phyloP scores from a whole-genome alignment of 371 early-diverging fungal genomes.

The Circinella umbellata region DNA sequence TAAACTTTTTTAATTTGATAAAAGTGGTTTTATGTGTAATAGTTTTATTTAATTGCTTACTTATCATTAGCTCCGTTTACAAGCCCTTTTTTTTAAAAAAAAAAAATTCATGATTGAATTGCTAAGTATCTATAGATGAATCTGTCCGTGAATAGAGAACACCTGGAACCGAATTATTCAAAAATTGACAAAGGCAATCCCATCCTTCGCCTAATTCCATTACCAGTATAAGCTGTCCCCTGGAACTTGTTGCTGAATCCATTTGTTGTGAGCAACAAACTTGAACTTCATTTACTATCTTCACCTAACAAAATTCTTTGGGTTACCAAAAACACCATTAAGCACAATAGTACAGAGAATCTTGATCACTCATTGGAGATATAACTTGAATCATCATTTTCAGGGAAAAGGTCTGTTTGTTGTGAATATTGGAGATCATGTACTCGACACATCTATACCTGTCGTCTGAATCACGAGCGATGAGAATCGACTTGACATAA shows the following conservation, averaged over 20 bases:
- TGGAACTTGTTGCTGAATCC: conserved; percentile 35
- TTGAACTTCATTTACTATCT: conserved; percentile 17
- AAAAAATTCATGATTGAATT: neutral
- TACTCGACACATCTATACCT: conserved; percentile 37
- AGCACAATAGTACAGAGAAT: conserved; percentile 18
- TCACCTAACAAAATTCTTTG: conserved; percentile 20
- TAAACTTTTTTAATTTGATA: too few species aligned
- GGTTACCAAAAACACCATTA: conserved; percentile 26
- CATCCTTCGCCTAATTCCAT: conserved; percentile 37
- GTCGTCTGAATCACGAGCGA: conserved; percentile 30
- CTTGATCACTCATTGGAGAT: neutral
- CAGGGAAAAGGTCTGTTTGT: neutral
- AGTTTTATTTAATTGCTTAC: too few species aligned
- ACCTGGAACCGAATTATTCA: conserved; percentile 22
- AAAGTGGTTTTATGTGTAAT: too few species aligned
- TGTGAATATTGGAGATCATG: conserved; percentile 18
- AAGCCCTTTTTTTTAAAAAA: too few species aligned
- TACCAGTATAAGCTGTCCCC: conserved; percentile 26
- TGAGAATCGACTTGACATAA: conserved; percentile 36
- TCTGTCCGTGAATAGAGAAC: conserved; percentile 25
- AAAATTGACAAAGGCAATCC: conserved; percentile 22
- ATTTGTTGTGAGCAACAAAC: conserved; percentile 32
- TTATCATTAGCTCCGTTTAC: too few species aligned
- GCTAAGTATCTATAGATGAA: neutral
- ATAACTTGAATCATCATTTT: neutral